Conservation (phyloP, 495 filamentous ascomycete species). For the Xylaria cubensis region DNA sequence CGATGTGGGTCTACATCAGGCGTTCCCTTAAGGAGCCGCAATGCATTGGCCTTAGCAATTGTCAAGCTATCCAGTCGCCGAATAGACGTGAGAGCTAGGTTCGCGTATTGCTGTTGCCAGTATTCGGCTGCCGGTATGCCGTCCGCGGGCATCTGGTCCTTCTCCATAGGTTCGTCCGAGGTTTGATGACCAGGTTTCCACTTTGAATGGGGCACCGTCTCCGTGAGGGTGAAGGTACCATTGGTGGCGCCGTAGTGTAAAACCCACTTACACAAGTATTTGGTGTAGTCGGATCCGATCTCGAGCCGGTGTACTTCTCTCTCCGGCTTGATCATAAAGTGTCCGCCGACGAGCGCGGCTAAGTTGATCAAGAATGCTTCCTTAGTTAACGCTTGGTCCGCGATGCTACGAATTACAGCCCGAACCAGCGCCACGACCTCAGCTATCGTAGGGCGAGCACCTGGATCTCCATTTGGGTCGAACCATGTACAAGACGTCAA, state of each 20-base stretch:
- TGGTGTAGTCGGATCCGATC: conserved; percentile 42
- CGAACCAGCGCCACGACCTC: conserved; percentile 55
- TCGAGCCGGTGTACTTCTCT: conserved; percentile 48
- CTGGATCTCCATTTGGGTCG: conserved; percentile 42
- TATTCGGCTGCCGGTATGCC: conserved; percentile 43
- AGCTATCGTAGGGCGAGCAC: conserved; percentile 49
- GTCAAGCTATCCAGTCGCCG: conserved; percentile 24
- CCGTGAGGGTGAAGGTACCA: conserved; percentile 54
- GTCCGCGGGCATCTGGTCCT: conserved; percentile 34
- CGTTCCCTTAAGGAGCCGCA: conserved; percentile 24
- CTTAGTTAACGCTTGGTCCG: conserved; percentile 47
- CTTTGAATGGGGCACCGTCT: conserved; percentile 49
- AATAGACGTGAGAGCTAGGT: conserved; percentile 35
- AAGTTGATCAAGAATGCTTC: conserved; percentile 62
- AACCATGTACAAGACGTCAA: conserved; percentile 53
- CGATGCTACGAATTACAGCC: conserved; percentile 53
- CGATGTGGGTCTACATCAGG: conserved; percentile 28
- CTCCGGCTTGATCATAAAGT: conserved; percentile 47
- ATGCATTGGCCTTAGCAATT: conserved; percentile 21
- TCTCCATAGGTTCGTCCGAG: conserved; percentile 14
- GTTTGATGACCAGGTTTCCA: conserved; percentile 43
- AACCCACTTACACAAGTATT: conserved; percentile 55
- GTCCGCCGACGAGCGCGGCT: conserved; percentile 55
- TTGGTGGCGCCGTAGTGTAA: conserved; percentile 51
- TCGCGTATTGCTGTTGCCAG: conserved; percentile 49